Percentiles rank a stretch among this genome's conserved stretches.
These are phyloP conservation scores for Psilocybe cubensis DNA, from an alignment of 768 basidiomycete genomes.

Conservation along the genomic window DNA sequence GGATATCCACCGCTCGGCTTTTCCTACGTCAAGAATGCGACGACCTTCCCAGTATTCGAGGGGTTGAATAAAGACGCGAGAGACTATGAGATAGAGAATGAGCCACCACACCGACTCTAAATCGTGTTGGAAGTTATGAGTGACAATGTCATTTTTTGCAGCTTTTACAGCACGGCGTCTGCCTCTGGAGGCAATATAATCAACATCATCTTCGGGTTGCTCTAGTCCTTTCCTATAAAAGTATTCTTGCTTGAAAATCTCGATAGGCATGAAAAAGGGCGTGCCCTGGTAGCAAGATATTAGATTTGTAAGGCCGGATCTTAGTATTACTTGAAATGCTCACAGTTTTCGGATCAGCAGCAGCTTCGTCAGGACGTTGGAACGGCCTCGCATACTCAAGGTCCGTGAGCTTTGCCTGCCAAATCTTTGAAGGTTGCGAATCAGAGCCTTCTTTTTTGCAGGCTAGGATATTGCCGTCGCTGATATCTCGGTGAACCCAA, in stretches of 20 bases:
- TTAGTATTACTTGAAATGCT: background rate
- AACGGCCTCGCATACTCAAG: constrained; percentile 18
- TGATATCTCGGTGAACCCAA: constrained; percentile 22
- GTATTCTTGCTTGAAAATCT: background rate
- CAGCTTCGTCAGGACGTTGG: background rate
- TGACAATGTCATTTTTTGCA: background rate
- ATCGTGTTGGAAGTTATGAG: background rate
- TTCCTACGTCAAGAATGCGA: no score
- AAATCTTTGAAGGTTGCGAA: background rate
- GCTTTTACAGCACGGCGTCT: no score
- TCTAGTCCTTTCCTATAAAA: background rate
- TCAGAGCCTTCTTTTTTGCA: background rate
- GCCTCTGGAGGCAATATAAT: background rate
- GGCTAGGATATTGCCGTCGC: constrained; percentile 17
- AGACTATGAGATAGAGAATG: no score
- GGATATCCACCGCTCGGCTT: no score
- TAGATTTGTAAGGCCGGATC: background rate
- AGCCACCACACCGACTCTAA: background rate
- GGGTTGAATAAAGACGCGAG: no score
- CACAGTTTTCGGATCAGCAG: constrained; percentile 17
- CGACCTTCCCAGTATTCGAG: no score
- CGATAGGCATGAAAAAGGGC: constrained; percentile 16
- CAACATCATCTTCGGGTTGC: no score
- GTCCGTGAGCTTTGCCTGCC: constrained; percentile 13
- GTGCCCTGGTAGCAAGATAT: no score